Evolutionary conservation across 257 asterid genomes (phyloP), one percentile per base, ranked within the genome.

Genomic region (Solanum microdontum): DNA sequence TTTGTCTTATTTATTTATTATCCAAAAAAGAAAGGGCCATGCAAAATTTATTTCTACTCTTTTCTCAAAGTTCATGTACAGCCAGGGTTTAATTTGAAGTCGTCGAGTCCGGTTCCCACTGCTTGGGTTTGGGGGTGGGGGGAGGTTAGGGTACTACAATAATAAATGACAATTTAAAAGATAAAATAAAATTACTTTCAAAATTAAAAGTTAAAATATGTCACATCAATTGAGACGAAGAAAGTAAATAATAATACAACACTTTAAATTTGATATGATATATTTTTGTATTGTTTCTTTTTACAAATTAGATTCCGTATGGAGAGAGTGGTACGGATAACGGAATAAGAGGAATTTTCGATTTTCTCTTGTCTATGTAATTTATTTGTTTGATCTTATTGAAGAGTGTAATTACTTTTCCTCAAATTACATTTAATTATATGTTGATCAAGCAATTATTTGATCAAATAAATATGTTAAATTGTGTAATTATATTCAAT

Each of bases 21-120:
- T 14, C 10, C 32, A 36, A 36, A 55, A 5, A 5, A 36, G 43
- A 74, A 21, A 74, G 43, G 24, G 24, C 7, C 60, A n/a, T n/a
- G 60, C 60, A 76, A 76, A 76, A 76, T 76, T 76, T n/a, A 39
- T 76, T n/a, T n/a, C 83, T 76, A n/a, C 83, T 23, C 82, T 74
- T 3, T 12, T 76, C 23, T 39, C 82, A 74, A 74, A 74, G 82
- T 75, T 75, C 51, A 76, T 76, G 34, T 39, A 39, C 32, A 1
- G 55, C 23, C 34, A 76, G 12, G 21, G 3, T 75, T 75, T 37
- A 75, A 75, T 75, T 34, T 75, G 82, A 33, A 74, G 51, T 76
- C 17, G 7, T 74, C 43, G 17, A 36, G 30, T 74, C 80, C 66
- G 9, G 62, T 51, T 48, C 60, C 60, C 60, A 48, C 60, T 48